These are phyloP conservation scores for Talaromyces verruculosus DNA, from an alignment of 2,329 filamentous ascomycete genomes.

Conservation along the genomic window DNA sequence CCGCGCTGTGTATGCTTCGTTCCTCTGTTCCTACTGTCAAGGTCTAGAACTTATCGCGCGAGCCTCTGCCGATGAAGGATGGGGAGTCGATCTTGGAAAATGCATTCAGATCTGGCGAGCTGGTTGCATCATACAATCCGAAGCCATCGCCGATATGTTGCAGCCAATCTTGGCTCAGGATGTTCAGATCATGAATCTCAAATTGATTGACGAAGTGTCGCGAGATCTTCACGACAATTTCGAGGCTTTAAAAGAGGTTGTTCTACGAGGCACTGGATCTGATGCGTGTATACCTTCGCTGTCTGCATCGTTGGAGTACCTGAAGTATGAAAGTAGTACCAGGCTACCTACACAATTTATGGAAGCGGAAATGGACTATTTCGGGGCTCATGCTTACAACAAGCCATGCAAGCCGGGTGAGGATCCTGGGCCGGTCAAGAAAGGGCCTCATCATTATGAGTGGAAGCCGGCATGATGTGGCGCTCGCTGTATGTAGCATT, in stretches of 20 bases:
- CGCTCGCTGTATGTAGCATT: not conserved
- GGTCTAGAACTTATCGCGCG: conserved; percentile 64
- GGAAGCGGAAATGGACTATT: conserved; percentile 70
- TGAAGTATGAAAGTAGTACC: conserved; percentile 62
- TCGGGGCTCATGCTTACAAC: conserved; percentile 67
- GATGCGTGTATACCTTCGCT: conserved; percentile 63
- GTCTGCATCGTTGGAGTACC: conserved; percentile 63
- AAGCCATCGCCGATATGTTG: conserved; percentile 63
- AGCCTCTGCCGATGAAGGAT: conserved; percentile 59
- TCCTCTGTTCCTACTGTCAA: conserved; percentile 63
- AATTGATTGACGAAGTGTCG: conserved; percentile 49
- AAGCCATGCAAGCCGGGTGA: conserved; percentile 52
- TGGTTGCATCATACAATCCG: conserved; percentile 70
- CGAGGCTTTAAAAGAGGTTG: conserved; percentile 55
- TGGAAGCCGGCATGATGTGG: conserved; percentile 51
- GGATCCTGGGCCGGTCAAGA: conserved; percentile 52
- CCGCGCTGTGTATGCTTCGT: conserved; percentile 62
- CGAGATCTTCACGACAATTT: conserved; percentile 55
- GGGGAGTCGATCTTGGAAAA: conserved; percentile 49
- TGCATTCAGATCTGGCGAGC: conserved; percentile 62
- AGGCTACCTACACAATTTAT: conserved; percentile 67
- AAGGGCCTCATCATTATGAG: conserved; percentile 63
- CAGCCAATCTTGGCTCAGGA: conserved; percentile 33
- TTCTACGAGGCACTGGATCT: conserved; percentile 54
- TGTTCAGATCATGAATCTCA: conserved; percentile 37